These are phyloP conservation scores for Mycena alexandri DNA, from an alignment of 768 basidiomycete genomes.

Conservation along the genomic window DNA sequence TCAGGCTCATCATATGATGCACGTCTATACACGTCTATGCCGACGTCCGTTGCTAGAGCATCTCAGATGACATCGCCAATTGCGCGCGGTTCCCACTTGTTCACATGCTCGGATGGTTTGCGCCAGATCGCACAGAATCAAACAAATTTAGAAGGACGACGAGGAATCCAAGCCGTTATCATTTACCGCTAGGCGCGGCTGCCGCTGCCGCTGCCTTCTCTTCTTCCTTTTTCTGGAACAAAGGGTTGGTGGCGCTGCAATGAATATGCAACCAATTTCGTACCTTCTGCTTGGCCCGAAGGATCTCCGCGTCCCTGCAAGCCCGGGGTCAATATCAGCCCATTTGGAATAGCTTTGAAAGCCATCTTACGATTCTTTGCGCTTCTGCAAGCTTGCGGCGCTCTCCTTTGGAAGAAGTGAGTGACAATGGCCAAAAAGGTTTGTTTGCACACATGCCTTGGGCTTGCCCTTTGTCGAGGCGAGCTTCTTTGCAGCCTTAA, in stretches of 20 bases:
- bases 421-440: no score
- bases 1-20: constrained; percentile 13
- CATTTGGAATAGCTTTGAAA: constrained; percentile 12
- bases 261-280: constrained; percentile 25
- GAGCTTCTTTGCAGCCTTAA: constrained; percentile 80
- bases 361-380: constrained; percentile 79
- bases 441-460: constrained; percentile 48
- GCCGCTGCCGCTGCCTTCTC: constrained; percentile 45
- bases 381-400: constrained; percentile 68
- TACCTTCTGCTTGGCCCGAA: constrained; percentile 85
- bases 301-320: constrained; percentile 77
- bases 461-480: constrained; percentile 67
- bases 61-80: constrained; percentile 14
- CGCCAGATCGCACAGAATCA: background rate
- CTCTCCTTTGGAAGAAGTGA: constrained; percentile 58
- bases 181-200: constrained; percentile 48
- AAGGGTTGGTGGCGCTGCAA: constrained; percentile 30
- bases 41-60: constrained; percentile 24
- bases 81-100: background rate
- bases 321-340: constrained; percentile 37
- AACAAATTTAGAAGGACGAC: background rate
- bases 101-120: constrained; percentile 11
- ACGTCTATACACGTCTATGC: constrained; percentile 2
- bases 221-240: constrained; percentile 67
- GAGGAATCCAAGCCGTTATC: constrained; percentile 38